These are phyloP conservation scores for Monilinia fructicola DNA, from an alignment of 2,329 filamentous ascomycete species.

Conservation along the genomic window DNA sequence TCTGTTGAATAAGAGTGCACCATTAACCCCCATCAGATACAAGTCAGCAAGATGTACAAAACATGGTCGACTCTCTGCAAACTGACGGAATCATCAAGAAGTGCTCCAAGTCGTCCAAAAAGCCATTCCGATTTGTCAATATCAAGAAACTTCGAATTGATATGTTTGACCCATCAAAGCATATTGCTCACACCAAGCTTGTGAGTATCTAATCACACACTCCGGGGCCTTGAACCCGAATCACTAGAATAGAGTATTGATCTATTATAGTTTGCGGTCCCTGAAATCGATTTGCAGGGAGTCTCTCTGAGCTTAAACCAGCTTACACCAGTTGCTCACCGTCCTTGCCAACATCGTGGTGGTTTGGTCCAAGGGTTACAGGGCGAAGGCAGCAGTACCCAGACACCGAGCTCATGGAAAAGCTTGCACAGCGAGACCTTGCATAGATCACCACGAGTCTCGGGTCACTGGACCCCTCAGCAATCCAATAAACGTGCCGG, in stretches of 20 bases:
- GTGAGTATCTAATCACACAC: neutral
- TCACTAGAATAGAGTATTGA: neutral
- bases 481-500: conserved; percentile 14
- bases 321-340: conserved; percentile 5
- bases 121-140: conserved; percentile 8
- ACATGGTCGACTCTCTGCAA: conserved; percentile 19
- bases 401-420: conserved; percentile 19
- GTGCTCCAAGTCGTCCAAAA: conserved; percentile 1
- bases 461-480: conserved; percentile 3
- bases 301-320: neutral
- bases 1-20: neutral
- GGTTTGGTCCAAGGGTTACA: neutral
- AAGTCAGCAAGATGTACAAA: conserved; percentile 11
- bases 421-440: conserved; percentile 2
- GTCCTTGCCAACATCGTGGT: neutral
- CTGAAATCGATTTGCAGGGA: neutral
- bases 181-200: conserved; percentile 12
- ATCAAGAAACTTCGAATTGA: conserved; percentile 8
- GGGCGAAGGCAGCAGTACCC: conserved; percentile 19
- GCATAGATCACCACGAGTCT: conserved; percentile 8
- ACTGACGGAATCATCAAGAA: conserved; percentile 24
- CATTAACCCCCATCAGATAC: conserved; percentile 2
- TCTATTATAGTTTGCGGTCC: neutral
- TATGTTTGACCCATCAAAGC: conserved; percentile 17
- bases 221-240: no score